Evolutionary conservation across 164 flowering plant genomes (phyloP).

Genomic region (Kingdonia uniflora): DNA sequence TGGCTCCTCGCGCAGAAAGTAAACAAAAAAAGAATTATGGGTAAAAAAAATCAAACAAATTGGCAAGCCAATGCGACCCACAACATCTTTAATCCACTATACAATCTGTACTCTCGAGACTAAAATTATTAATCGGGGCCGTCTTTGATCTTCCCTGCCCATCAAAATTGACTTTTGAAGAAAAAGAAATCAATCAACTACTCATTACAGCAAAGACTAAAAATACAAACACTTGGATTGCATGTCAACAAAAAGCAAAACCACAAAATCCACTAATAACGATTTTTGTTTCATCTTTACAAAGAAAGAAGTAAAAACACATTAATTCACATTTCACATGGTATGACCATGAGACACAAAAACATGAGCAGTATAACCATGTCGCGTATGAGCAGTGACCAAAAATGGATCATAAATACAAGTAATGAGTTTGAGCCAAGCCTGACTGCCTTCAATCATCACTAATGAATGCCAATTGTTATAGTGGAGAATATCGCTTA

Average conservation of each 20-base stretch:
- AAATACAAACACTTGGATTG: slow-evolving; percentile 28
- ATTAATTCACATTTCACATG: slow-evolving; percentile 3
- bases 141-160: not conserved
- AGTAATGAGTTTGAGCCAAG: not conserved
- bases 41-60: too few relatives aligned
- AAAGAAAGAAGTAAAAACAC: slow-evolving; percentile 9
- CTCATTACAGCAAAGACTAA: slow-evolving; percentile 29
- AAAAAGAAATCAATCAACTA: slow-evolving; percentile 14
- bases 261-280: slow-evolving; percentile 42
- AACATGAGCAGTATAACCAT: not conserved
- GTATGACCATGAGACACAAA: not conserved
- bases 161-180: slow-evolving; percentile 14
- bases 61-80: too few relatives aligned
- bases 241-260: slow-evolving; percentile 52
- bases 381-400: not conserved
- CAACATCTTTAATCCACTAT: too few relatives aligned
- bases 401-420: not conserved
- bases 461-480: too few relatives aligned
- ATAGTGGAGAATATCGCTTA: not conserved
- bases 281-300: slow-evolving; percentile 25
- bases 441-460: too few relatives aligned
- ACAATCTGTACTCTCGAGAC: too few relatives aligned
- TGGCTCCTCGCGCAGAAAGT: too few relatives aligned
- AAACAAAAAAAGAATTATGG: too few relatives aligned
- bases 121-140: too few relatives aligned